phyloP scores from a whole-genome alignment of 2,329 filamentous ascomycete species.

The Bipolaris victoriae region DNA sequence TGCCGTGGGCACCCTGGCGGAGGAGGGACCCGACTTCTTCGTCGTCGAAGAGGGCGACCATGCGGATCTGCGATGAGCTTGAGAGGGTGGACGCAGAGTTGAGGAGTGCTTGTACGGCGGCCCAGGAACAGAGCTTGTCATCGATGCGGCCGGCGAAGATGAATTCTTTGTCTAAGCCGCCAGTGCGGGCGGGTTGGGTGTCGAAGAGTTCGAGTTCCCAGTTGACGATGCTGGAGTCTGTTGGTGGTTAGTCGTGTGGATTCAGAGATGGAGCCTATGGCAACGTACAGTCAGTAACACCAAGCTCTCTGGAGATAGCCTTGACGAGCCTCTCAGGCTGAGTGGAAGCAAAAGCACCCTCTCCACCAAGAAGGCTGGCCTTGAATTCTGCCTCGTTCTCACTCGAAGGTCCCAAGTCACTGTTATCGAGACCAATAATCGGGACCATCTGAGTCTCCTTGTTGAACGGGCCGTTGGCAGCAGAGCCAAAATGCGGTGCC shows the following conservation, averaged over 20 bases:
- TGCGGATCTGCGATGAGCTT: slow-evolving; percentile 74
- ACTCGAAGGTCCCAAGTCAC: slow-evolving; percentile 54
- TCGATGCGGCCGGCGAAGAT: slow-evolving; percentile 96
- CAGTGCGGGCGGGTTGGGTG: slow-evolving; percentile 79
- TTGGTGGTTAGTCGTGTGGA: slow-evolving; percentile 13
- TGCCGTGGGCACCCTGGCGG: slow-evolving; percentile 86
- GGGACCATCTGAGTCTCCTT: slow-evolving; percentile 93
- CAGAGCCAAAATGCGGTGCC: slow-evolving; percentile 89
- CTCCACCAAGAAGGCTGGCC: slow-evolving; percentile 60
- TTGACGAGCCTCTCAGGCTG: slow-evolving; percentile 87
- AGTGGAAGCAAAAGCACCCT: slow-evolving; percentile 76
- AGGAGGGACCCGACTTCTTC: slow-evolving; percentile 94
- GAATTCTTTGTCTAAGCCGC: slow-evolving; percentile 88
- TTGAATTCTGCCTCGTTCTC: slow-evolving; percentile 50
- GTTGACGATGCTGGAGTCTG: slow-evolving; percentile 76
- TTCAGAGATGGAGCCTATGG: neutral
- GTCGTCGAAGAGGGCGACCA: slow-evolving; percentile 94
- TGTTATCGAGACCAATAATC: slow-evolving; percentile 86
- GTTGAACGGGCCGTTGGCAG: slow-evolving; percentile 71
- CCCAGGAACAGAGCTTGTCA: slow-evolving; percentile 96
- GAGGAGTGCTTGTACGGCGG: slow-evolving; percentile 83
- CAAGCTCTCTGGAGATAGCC: slow-evolving; percentile 79
- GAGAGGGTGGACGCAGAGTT: slow-evolving; percentile 60
- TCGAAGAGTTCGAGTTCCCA: slow-evolving; percentile 98
- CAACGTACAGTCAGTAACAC: slow-evolving; percentile 65